Evolutionary conservation across 257 asterid genomes (phyloP).

Genomic region (Petrea volubilis): DNA sequence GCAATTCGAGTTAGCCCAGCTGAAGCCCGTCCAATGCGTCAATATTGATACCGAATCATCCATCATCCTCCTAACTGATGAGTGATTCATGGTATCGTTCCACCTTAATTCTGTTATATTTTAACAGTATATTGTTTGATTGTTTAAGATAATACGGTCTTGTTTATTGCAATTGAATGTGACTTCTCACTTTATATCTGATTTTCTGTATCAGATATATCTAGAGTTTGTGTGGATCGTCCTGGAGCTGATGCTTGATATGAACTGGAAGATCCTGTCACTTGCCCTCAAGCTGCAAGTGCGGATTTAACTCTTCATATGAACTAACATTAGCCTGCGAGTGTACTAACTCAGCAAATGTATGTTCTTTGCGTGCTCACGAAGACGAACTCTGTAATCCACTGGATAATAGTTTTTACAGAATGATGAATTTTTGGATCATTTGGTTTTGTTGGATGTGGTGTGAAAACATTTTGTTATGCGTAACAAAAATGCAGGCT

Average conservation of each 20-base stretch:
- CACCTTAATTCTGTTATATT: background rate
- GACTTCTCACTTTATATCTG: background rate
- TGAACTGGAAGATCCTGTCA: conserved; percentile 20
- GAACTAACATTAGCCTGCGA: conserved; percentile 19
- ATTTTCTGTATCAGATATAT: conserved; percentile 28
- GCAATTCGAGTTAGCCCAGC: conserved; percentile 57
- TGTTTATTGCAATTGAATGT: background rate
- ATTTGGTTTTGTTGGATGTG: conserved; percentile 5
- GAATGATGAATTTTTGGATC: conserved; percentile 11
- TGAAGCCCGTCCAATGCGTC: conserved; percentile 49
- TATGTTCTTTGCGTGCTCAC: conserved; percentile 22
- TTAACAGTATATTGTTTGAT: background rate
- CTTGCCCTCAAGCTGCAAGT: conserved; percentile 8
- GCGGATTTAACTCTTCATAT: conserved; percentile 20
- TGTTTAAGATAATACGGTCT: too few species aligned
- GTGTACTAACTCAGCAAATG: conserved; percentile 24
- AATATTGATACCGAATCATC: conserved; percentile 13
- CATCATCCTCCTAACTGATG: conserved; percentile 11
- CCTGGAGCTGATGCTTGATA: conserved; percentile 23
- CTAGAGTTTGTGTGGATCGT: conserved; percentile 18
- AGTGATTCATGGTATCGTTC: conserved; percentile 22
- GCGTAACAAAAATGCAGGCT: conserved; percentile 12
- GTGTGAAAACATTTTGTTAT: background rate
- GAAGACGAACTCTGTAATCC: conserved; percentile 29
- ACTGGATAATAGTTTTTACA: conserved; percentile 6